Evolutionary conservation across 2,329 filamentous ascomycete species (phyloP).

Genomic region (Botrytis pseudocinerea): DNA sequence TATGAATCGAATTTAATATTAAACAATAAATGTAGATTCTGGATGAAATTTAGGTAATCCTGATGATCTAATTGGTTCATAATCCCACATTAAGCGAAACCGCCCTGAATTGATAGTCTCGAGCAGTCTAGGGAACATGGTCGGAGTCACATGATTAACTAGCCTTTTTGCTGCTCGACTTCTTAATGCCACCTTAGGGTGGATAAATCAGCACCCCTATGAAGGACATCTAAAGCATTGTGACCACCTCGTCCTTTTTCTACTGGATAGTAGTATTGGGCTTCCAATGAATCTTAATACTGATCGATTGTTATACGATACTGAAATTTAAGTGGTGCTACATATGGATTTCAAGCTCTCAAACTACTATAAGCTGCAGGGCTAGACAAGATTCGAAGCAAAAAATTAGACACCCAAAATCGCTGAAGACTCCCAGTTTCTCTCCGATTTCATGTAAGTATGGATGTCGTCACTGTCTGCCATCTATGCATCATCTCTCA

Average conservation of each 20-base stretch:
- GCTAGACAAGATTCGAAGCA: background rate
- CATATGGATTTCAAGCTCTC: background rate
- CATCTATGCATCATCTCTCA: background rate
- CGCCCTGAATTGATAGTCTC: no score
- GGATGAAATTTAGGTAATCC: no score
- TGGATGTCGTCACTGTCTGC: background rate
- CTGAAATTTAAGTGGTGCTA: background rate
- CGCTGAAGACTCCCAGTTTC: background rate
- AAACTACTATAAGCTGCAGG: background rate
- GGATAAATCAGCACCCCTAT: background rate
- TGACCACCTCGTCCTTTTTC: background rate
- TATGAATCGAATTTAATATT: no score
- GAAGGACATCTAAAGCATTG: background rate
- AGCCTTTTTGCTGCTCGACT: background rate
- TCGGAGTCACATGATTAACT: background rate
- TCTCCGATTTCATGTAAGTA: background rate
- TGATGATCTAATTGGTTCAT: no score
- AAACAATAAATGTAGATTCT: no score
- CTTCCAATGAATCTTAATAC: background rate
- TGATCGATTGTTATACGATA: rapidly evolving
- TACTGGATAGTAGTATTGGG: background rate
- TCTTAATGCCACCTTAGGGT: background rate
- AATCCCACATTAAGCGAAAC: no score
- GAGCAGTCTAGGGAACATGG: no score
- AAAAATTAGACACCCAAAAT: background rate